phyloP scores from a whole-genome alignment of 306 rosid species.

The Glycyrrhiza uralensis region DNA sequence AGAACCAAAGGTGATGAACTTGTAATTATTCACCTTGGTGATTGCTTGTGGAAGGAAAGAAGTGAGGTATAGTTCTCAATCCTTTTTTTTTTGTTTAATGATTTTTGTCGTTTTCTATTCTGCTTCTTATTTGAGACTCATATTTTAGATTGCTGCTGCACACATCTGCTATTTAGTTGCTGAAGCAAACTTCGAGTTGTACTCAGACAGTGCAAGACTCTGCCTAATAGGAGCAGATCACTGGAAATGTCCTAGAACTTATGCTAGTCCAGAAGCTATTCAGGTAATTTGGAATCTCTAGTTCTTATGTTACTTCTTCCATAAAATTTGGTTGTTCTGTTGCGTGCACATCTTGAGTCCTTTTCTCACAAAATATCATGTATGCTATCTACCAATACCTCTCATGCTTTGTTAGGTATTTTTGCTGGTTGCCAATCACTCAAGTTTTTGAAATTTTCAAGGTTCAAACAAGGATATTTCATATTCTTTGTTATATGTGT shows the following conservation, averaged over 20 bases:
- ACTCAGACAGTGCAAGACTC: constrained; percentile 80
- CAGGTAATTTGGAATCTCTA: constrained; percentile 54
- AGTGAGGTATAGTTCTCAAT: constrained; percentile 58
- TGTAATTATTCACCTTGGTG: constrained; percentile 87
- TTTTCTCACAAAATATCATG: background rate
- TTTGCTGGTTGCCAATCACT: background rate
- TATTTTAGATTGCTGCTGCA: constrained; percentile 79
- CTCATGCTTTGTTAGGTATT: background rate
- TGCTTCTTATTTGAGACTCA: constrained; percentile 28
- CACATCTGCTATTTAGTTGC: constrained; percentile 97
- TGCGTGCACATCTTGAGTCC: background rate
- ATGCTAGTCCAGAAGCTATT: constrained; percentile 89
- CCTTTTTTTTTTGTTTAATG: background rate
- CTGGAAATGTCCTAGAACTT: constrained; percentile 89
- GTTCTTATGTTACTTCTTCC: constrained; percentile 9
- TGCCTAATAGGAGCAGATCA: constrained; percentile 97
- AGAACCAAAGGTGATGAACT: constrained; percentile 93
- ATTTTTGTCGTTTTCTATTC: background rate
- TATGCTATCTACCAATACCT: background rate
- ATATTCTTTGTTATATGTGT: background rate
- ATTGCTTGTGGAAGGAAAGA: constrained; percentile 87
- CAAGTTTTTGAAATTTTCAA: constrained; percentile 1
- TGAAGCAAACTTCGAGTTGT: constrained; percentile 82
- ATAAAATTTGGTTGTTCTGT: constrained; percentile 8
- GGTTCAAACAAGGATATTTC: background rate